phyloP scores from a whole-genome alignment of 306 rosid species.

The Sophora flavescens region DNA sequence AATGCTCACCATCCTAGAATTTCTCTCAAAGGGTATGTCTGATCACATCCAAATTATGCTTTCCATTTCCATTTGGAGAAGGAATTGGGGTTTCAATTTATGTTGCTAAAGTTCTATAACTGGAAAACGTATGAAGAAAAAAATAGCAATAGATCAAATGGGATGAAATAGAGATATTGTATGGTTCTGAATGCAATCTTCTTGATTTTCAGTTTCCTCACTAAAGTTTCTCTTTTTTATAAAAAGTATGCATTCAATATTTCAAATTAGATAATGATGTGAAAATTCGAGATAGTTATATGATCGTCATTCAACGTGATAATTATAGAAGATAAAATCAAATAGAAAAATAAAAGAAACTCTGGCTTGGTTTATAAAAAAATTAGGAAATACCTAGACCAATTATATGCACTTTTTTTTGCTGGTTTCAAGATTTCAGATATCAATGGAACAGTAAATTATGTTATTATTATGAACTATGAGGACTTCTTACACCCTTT shows the following conservation, averaged over 20 bases:
- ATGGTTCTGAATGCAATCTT: background rate
- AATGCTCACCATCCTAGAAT: background rate
- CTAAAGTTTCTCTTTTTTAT: background rate
- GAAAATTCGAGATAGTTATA: background rate
- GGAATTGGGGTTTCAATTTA: background rate
- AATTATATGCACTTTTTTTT: background rate
- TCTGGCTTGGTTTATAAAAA: background rate
- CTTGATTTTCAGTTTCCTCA: background rate
- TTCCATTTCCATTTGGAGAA: background rate
- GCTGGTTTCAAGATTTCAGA: slow-evolving; percentile 20
- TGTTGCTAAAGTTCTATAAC: background rate
- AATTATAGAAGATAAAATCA: background rate
- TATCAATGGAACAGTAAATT: background rate
- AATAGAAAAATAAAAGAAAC: background rate
- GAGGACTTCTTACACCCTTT: background rate
- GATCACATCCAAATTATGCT: background rate
- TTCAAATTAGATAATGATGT: background rate
- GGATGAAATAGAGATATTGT: background rate
- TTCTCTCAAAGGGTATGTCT: background rate
- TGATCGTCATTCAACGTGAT: background rate
- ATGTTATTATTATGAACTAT: background rate
- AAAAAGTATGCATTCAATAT: background rate
- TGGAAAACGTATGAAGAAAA: background rate
- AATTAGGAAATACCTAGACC: background rate
- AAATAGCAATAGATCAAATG: background rate